Percentiles rank a stretch among this genome's conserved stretches.
Evolutionary conservation across 768 basidiomycete species (phyloP).

Genomic region (Filobasidium floriforme): DNA sequence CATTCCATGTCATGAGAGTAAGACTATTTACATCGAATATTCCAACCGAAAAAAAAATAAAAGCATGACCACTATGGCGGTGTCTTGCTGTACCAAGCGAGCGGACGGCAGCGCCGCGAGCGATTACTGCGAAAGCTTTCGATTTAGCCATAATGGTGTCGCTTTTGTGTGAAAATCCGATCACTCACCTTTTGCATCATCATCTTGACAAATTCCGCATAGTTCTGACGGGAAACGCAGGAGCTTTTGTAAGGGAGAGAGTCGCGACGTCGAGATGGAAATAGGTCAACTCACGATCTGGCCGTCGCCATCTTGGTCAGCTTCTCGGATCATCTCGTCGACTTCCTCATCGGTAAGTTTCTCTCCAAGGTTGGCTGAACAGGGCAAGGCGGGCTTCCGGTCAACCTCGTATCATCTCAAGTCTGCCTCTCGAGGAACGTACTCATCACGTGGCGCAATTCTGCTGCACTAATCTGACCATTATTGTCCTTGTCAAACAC

Average conservation of each 20-base stretch:
- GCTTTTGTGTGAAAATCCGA: background rate
- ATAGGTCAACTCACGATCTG: constrained; percentile 47
- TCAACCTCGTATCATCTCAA: background rate
- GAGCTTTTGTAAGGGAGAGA: background rate
- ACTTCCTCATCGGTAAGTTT: constrained; percentile 79
- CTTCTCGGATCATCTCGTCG: constrained; percentile 95
- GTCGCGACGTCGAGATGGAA: background rate
- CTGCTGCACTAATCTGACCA: constrained; percentile 76
- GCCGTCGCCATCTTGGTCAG: constrained; percentile 89
- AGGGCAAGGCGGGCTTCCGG: background rate
- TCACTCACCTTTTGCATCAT: constrained; percentile 25
- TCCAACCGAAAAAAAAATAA: no score
- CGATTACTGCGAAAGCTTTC: no score
- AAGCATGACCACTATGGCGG: no score
- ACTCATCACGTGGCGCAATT: constrained; percentile 90
- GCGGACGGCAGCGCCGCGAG: no score
- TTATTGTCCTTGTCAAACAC: constrained; percentile 89
- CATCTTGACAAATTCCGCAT: constrained; percentile 26
- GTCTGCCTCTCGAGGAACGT: constrained; percentile 48
- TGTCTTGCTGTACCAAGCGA: no score
- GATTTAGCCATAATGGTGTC: background rate
- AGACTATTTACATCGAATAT: no score
- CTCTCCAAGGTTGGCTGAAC: constrained; percentile 55
- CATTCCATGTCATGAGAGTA: no score
- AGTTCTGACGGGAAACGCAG: constrained; percentile 9